Conservation (phyloP, 805 yeast species). For the Saturnispora mendoncae region DNA sequence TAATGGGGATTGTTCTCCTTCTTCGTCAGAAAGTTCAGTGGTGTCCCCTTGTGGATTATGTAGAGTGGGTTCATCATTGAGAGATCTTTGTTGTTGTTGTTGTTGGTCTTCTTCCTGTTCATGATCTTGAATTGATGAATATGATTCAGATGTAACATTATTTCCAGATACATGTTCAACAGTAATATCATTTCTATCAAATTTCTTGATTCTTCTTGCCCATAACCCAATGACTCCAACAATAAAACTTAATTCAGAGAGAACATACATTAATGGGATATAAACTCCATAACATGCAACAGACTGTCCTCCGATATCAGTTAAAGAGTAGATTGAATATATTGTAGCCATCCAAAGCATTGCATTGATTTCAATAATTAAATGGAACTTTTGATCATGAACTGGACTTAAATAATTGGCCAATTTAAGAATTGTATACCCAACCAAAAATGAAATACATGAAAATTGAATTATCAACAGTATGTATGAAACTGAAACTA, state of each 20-base stretch:
- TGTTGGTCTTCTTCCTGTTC: constrained; percentile 11
- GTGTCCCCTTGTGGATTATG: too few species aligned
- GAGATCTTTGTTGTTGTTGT: not conserved
- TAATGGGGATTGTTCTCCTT: too few species aligned
- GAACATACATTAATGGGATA: constrained; percentile 2
- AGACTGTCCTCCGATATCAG: constrained; percentile 47
- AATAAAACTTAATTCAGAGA: constrained; percentile 15
- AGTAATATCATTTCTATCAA: constrained; percentile 13
- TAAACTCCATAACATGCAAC: constrained; percentile 23
- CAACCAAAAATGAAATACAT: constrained; percentile 41
- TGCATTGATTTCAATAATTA: constrained; percentile 45
- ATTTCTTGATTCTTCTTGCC: constrained; percentile 29
- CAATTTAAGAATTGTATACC: constrained; percentile 48
- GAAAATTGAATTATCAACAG: constrained; percentile 43
- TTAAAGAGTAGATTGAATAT: constrained; percentile 34
- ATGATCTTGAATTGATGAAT: constrained; percentile 3
- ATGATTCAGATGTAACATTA: not conserved
- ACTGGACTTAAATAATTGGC: constrained; percentile 37
- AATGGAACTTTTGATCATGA: constrained; percentile 51
- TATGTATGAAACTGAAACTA: constrained; percentile 43
- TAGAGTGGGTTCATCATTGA: constrained; percentile 6
- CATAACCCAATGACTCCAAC: constrained; percentile 40
- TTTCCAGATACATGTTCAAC: constrained; percentile 15
- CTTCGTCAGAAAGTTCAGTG: too few species aligned
- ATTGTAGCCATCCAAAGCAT: constrained; percentile 50